Evolutionary conservation across 2,329 filamentous ascomycete species (phyloP), one percentile per base, ranked within the genome.

Genomic region (Colletotrichum filicis): DNA sequence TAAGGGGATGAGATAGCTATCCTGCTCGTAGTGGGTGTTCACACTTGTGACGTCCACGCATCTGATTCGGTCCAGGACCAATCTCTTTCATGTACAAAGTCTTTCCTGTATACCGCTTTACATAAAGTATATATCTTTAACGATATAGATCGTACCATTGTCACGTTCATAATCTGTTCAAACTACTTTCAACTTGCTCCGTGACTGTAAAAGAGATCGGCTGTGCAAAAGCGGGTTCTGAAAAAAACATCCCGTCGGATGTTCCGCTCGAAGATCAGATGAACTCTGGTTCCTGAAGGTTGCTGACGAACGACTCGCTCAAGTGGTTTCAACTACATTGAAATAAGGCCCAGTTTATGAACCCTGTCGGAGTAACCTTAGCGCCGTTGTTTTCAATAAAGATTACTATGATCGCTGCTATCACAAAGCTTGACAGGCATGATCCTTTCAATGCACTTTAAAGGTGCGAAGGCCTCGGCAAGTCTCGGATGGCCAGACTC

Each of bases 81-180:
- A 52, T 73, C 55, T 62, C 30, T 65, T 73, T 70, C 70, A 70
- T 73, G 70, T 73, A 70, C 42, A 65, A 70, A 73, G 56, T 70
- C 59, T 70, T 70, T 49, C 55, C 42, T 70, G 66, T 70, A 65
- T 73, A 70, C 64, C 46, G 66, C 22, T 73, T 73, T 70, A 70
- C 60, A 35, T 57, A 61, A 70, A 55, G 55, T 56, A 69, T 73
- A 73, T 73, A 73, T 70, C 66, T 28, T 28, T 28, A 56, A 52
- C 60, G 70, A 65, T 73, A 61, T 70, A 70, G 46, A 72, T 56
- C 55, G 42, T 57, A 70, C 52, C 60, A 52, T 70, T 69, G n/a
- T 71, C 69, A 46, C 59, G 59, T 73, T 56, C 46, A 53, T 35
- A 14, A 19, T 9, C 8, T 14, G 5, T 12, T 12, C 22, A 5